Conservation (phyloP, 1,139 yeast species). For the Debaryomycetaceae sp. region DNA sequence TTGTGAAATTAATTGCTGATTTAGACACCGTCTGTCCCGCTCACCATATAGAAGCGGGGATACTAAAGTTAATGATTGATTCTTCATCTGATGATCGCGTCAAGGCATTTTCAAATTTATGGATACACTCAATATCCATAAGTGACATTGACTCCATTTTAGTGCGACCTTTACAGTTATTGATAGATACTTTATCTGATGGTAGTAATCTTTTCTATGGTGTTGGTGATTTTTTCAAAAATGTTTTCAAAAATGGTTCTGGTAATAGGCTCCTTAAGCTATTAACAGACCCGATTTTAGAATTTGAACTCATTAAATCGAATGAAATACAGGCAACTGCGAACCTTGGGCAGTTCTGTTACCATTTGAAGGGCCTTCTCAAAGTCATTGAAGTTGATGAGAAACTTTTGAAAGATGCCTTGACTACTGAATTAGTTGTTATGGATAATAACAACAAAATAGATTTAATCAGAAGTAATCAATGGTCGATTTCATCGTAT, state of each 20-base stretch:
- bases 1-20: slow-evolving; percentile 51
- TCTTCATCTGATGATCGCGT: slow-evolving; percentile 37
- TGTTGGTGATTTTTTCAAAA: slow-evolving; percentile 55
- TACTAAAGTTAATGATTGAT: slow-evolving; percentile 45
- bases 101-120: slow-evolving; percentile 50
- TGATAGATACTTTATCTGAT: slow-evolving; percentile 59
- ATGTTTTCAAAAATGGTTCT: slow-evolving; percentile 51
- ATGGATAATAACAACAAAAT: slow-evolving; percentile 44
- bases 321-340: slow-evolving; percentile 29
- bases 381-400: slow-evolving; percentile 47
- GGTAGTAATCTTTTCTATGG: slow-evolving; percentile 39
- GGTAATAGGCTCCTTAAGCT: slow-evolving; percentile 59
- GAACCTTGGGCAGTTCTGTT: slow-evolving; percentile 59
- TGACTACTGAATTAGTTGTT: slow-evolving; percentile 55
- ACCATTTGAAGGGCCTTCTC: slow-evolving; percentile 50
- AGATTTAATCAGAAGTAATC: slow-evolving; percentile 31
- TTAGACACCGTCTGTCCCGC: slow-evolving; percentile 35
- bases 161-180: slow-evolving; percentile 61
- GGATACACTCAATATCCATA: slow-evolving; percentile 53
- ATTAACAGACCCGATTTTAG: slow-evolving; percentile 48
- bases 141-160: slow-evolving; percentile 48
- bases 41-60: slow-evolving; percentile 57
- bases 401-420: slow-evolving; percentile 39
- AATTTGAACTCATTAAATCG: slow-evolving; percentile 30
- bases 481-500: slow-evolving; percentile 62